phyloP scores from a whole-genome alignment of 75 land plant species.

The Cupressus sempervirens region DNA sequence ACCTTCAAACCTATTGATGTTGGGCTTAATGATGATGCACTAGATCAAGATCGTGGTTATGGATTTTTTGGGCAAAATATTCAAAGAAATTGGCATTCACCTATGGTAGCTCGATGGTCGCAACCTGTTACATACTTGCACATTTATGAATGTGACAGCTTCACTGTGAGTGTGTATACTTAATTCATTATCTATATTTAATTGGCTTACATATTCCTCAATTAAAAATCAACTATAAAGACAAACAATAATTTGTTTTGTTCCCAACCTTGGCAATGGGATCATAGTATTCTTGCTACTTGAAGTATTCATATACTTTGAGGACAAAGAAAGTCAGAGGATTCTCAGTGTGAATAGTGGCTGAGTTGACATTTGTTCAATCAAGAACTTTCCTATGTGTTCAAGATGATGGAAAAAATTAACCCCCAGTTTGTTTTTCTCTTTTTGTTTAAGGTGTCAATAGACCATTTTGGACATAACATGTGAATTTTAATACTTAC shows the following conservation, averaged over 20 bases:
- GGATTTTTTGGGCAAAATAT: slow-evolving; percentile 62
- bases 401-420: not conserved
- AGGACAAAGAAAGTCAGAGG: not conserved
- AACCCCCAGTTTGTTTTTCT: too few species aligned
- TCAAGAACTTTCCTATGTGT: not conserved
- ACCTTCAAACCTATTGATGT: slow-evolving; percentile 69
- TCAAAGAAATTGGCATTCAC: slow-evolving; percentile 31
- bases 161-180: slow-evolving; percentile 54
- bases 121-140: slow-evolving; percentile 88
- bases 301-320: not conserved
- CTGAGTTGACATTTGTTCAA: not conserved
- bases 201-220: not conserved
- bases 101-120: slow-evolving; percentile 67
- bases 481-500: too few species aligned
- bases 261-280: not conserved
- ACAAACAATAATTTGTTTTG: not conserved
- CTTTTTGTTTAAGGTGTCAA: not conserved
- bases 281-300: not conserved
- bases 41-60: slow-evolving; percentile 79
- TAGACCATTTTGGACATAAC: not conserved
- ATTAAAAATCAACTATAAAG: not conserved
- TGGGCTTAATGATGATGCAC: slow-evolving; percentile 55
- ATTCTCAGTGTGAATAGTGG: not conserved
- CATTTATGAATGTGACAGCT: slow-evolving; percentile 65
- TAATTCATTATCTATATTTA: not conserved